Evolutionary conservation across 148 eudicot species (phyloP).

Genomic region (Rhododendron williamsianum): DNA sequence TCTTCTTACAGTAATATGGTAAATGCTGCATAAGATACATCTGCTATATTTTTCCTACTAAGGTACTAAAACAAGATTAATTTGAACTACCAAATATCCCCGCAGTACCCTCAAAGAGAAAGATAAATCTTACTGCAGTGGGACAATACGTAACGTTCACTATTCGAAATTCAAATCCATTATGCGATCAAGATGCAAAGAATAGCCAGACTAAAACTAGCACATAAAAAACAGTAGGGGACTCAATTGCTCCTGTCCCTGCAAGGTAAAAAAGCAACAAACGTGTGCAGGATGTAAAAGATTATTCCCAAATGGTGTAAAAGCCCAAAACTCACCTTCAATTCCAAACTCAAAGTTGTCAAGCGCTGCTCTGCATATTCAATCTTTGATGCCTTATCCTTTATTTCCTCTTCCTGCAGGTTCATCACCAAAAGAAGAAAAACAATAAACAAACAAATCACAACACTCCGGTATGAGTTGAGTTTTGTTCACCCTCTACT

Average conservation of each 20-base stretch:
- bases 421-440: neutral
- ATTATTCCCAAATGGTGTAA: neutral
- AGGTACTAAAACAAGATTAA: neutral
- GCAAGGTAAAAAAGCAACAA: neutral
- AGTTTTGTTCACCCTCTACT: too few species aligned
- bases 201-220: neutral
- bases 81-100: neutral
- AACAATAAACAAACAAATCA: slow-evolving; percentile 8
- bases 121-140: neutral
- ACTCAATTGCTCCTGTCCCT: neutral
- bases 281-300: neutral
- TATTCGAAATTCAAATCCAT: neutral
- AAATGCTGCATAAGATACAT: neutral
- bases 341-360: slow-evolving; percentile 66
- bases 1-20: neutral
- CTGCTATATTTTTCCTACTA: neutral
- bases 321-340: slow-evolving; percentile 49
- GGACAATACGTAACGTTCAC: neutral
- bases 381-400: slow-evolving; percentile 61
- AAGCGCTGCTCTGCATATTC: slow-evolving; percentile 80
- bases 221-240: neutral
- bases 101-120: neutral
- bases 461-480: neutral
- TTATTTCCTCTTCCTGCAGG: slow-evolving; percentile 77
- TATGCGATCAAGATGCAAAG: neutral